Conservation (phyloP, 2,329 filamentous ascomycete species). For the Xylogone sp. region DNA sequence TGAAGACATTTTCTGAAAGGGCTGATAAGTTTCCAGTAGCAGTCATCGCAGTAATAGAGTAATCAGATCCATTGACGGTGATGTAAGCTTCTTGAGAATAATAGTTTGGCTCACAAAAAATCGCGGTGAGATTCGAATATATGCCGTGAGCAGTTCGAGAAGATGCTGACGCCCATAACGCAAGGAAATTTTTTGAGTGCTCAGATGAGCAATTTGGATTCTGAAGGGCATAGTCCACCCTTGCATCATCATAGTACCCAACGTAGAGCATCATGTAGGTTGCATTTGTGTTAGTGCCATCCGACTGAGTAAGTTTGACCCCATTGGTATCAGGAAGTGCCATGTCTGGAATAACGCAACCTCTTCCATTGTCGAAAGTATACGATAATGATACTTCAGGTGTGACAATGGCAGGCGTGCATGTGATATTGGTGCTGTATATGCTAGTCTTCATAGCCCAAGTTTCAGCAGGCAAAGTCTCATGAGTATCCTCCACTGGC, state of each 20-base stretch:
- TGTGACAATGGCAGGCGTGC: conserved; percentile 29
- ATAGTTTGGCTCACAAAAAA: conserved; percentile 43
- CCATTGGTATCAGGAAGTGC: neutral
- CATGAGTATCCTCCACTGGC: neutral
- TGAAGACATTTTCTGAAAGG: conserved; percentile 28
- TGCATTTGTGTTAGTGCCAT: conserved; percentile 3
- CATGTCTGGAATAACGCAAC: conserved; percentile 29
- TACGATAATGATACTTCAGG: conserved; percentile 3
- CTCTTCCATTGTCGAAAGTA: conserved; percentile 33
- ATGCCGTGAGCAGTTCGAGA: neutral
- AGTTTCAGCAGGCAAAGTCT: conserved; percentile 3
- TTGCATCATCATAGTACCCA: conserved; percentile 35
- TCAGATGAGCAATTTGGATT: conserved; percentile 28
- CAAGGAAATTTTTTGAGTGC: conserved; percentile 35
- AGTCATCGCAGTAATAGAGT: conserved; percentile 11
- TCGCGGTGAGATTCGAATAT: conserved; percentile 25
- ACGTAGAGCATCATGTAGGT: conserved; percentile 35
- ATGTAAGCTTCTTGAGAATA: conserved; percentile 40
- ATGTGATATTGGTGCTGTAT: conserved; percentile 33
- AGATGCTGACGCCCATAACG: conserved; percentile 20
- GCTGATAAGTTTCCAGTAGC: conserved; percentile 9
- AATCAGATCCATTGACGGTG: conserved; percentile 28
- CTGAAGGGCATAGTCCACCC: conserved; percentile 29
- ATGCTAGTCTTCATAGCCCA: conserved; percentile 25
- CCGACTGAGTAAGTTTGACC: neutral